These are phyloP conservation scores for Yarrowia sp. DNA, from an alignment of 805 yeast species.

Conservation along the genomic window DNA sequence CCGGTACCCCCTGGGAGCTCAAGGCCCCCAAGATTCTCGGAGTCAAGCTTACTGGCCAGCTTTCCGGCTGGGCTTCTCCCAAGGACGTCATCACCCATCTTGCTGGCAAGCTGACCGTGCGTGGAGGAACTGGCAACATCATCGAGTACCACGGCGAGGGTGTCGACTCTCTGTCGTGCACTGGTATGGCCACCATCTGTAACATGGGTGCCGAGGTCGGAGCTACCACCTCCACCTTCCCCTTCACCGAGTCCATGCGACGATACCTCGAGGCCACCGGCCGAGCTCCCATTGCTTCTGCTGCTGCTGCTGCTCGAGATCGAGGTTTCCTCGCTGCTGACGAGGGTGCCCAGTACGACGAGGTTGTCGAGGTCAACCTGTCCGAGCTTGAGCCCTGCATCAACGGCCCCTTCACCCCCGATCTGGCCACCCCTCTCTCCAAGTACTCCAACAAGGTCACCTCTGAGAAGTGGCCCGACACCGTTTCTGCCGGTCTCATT, in stretches of 20 bases:
- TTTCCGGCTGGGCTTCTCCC: constrained; percentile 96
- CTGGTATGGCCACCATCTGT: constrained; percentile 99
- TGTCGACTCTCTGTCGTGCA: constrained; percentile 84
- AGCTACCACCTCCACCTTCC: constrained; percentile 98
- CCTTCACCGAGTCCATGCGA: constrained; percentile 81
- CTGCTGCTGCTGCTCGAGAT: constrained; percentile 68
- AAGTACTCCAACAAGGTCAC: constrained; percentile 74
- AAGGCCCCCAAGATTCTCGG: constrained; percentile 96
- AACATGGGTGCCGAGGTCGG: constrained; percentile 99
- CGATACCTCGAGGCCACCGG: constrained; percentile 84
- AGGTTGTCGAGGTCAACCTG: constrained; percentile 88
- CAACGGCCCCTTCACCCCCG: constrained; percentile 99
- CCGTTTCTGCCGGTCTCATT: constrained; percentile 89
- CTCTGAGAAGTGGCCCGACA: constrained; percentile 83
- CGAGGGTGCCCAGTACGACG: constrained; percentile 87
- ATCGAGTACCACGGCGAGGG: constrained; percentile 98
- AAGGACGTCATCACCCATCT: constrained; percentile 93
- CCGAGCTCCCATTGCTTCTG: constrained; percentile 81
- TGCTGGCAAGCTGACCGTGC: constrained; percentile 92
- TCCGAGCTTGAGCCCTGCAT: constrained; percentile 89
- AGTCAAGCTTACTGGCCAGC: constrained; percentile 86
- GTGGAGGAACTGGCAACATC: constrained; percentile 97
- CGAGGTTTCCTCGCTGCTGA: constrained; percentile 79
- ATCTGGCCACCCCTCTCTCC: constrained; percentile 91
- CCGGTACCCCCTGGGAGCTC: constrained; percentile 98